Evolutionary conservation across 805 yeast species (phyloP).

Genomic region (Kluyveromyces dobzhanskii): DNA sequence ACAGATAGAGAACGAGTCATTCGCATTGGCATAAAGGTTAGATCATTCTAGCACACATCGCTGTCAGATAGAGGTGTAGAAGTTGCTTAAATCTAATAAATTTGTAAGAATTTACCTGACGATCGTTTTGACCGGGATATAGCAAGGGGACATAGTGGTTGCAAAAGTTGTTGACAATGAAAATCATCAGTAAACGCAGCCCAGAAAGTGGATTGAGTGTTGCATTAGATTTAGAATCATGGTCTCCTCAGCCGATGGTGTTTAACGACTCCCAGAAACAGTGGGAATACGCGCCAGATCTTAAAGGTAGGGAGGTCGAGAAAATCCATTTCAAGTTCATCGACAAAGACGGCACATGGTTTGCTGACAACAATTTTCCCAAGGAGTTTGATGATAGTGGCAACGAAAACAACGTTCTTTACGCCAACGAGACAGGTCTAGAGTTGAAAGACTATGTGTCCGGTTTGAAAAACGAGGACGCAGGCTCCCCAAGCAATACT

Average conservation of each 20-base stretch:
- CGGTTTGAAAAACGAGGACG: constrained; percentile 12
- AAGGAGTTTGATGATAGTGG: constrained; percentile 30
- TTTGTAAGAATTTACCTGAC: too few species aligned
- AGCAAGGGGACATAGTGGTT: too few species aligned
- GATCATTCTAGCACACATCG: too few species aligned
- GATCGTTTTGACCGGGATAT: too few species aligned
- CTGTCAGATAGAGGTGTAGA: too few species aligned
- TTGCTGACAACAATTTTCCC: constrained; percentile 22
- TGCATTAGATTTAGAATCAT: constrained; percentile 1
- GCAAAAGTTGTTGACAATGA: neutral
- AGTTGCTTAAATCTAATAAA: too few species aligned
- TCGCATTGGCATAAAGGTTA: too few species aligned
- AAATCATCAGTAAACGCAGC: constrained; percentile 2
- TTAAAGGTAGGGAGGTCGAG: constrained; percentile 5
- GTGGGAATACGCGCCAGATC: constrained; percentile 24
- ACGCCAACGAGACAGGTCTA: constrained; percentile 3
- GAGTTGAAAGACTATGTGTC: neutral
- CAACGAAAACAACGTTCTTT: constrained; percentile 32
- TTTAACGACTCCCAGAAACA: constrained; percentile 9
- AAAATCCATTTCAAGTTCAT: constrained; percentile 23
- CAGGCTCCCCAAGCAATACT: constrained; percentile 26
- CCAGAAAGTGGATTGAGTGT: constrained; percentile 1
- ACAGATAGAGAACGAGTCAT: too few species aligned
- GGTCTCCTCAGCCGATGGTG: constrained; percentile 8
- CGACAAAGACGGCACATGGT: constrained; percentile 24